Conservation (phyloP, 129 eudicot genomes). For the Ambrosia artemisiifolia region DNA sequence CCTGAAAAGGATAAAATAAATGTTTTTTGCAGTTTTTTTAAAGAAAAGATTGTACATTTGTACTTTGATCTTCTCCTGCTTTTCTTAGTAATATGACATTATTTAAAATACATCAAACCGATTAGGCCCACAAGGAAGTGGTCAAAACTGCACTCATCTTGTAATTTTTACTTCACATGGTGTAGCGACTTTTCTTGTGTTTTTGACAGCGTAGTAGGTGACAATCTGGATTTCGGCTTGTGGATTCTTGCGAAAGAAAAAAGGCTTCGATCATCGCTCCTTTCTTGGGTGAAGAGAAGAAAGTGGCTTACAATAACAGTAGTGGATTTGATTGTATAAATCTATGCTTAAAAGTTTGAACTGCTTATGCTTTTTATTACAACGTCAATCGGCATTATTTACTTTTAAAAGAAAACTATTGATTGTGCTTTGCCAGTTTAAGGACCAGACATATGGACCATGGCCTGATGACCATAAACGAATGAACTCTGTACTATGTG, state of each 20-base stretch:
- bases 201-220: constrained; percentile 10
- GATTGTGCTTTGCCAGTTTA: background rate
- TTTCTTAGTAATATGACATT: background rate
- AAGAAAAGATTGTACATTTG: background rate
- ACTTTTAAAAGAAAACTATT: background rate
- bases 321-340: constrained; percentile 20
- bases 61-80: background rate
- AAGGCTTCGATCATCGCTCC: constrained; percentile 21
- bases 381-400: constrained; percentile 6
- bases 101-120: background rate
- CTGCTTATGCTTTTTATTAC: background rate
- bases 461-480: background rate
- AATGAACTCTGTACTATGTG: too few relatives aligned
- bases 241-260: constrained; percentile 2
- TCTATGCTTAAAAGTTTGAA: constrained; percentile 22
- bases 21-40: background rate
- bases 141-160: background rate
- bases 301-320: background rate
- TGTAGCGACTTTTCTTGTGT: background rate
- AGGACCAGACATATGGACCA: background rate
- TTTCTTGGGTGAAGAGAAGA: constrained; percentile 17
- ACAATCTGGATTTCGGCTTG: constrained; percentile 8
- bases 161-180: background rate
- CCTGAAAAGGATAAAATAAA: background rate
- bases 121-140: background rate